A percentile compares a stretch with the other conserved stretches of the same genome.
These are phyloP conservation scores for Naumovozyma baii DNA, from an alignment of 805 yeast species.

Conservation along the genomic window DNA sequence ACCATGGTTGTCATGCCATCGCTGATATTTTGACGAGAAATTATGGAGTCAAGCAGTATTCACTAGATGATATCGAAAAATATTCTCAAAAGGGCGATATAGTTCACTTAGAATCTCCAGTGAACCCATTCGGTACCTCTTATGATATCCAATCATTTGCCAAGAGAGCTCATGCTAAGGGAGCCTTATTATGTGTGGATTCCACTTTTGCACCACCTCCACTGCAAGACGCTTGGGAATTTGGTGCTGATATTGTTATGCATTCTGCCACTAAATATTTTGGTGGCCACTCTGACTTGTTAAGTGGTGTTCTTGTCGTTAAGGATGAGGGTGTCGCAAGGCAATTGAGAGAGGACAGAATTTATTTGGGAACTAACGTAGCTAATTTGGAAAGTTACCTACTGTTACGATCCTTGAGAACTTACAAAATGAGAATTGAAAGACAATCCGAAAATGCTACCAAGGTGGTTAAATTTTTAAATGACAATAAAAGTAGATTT, in stretches of 20 bases:
- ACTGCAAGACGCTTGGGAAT: slow-evolving; percentile 65
- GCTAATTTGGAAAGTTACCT: slow-evolving; percentile 70
- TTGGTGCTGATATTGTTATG: slow-evolving; percentile 81
- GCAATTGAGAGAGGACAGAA: slow-evolving; percentile 50
- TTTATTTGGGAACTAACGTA: slow-evolving; percentile 66
- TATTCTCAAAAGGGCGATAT: slow-evolving; percentile 53
- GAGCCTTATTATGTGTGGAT: slow-evolving; percentile 67
- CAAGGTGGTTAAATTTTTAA: slow-evolving; percentile 49
- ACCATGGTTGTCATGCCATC: slow-evolving; percentile 77
- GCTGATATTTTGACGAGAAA: slow-evolving; percentile 53
- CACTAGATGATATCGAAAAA: slow-evolving; percentile 43
- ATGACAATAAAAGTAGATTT: slow-evolving; percentile 39
- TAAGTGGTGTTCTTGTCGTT: slow-evolving; percentile 74
- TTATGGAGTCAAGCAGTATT: slow-evolving; percentile 42
- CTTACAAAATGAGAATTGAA: slow-evolving; percentile 61
- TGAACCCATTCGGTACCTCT: slow-evolving; percentile 70
- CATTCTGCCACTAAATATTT: slow-evolving; percentile 91
- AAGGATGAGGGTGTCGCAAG: slow-evolving; percentile 40
- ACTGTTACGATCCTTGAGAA: slow-evolving; percentile 69
- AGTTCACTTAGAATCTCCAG: slow-evolving; percentile 79
- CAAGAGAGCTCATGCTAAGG: slow-evolving; percentile 61
- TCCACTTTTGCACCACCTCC: slow-evolving; percentile 95
- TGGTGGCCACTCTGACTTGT: slow-evolving; percentile 90
- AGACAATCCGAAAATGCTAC: slow-evolving; percentile 58
- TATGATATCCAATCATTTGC: slow-evolving; percentile 56